A percentile compares a stretch with the other conserved stretches of the same genome.
Conservation (phyloP, 1,139 yeast species). For the Yamadazyma membranifaciens region DNA sequence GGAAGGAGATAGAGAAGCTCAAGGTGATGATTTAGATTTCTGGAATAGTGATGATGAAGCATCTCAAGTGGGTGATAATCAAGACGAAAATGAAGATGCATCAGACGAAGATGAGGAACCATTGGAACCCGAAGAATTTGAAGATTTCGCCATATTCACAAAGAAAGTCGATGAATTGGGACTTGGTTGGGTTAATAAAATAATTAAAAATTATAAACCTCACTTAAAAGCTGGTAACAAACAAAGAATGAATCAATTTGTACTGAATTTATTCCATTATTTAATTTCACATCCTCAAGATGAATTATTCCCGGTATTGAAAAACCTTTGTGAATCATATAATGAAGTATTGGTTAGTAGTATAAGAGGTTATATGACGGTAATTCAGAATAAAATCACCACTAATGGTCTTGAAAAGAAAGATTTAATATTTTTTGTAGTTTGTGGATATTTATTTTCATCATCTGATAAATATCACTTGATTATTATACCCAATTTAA, state of each 20-base stretch:
- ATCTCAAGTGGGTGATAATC: constrained; percentile 22
- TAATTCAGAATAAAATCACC: constrained; percentile 50
- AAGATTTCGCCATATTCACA: constrained; percentile 24
- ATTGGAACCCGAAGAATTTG: constrained; percentile 31
- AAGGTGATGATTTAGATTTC: constrained; percentile 69
- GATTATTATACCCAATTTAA: constrained; percentile 79
- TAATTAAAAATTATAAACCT: constrained; percentile 69
- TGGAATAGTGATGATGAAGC: constrained; percentile 57
- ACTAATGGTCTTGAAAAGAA: constrained; percentile 31
- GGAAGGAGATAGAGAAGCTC: constrained; percentile 69
- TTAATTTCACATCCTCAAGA: constrained; percentile 19
- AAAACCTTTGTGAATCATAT: constrained; percentile 63
- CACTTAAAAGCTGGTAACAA: constrained; percentile 80
- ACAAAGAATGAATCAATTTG: constrained; percentile 64
- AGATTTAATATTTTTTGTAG: constrained; percentile 65
- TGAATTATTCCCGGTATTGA: constrained; percentile 46
- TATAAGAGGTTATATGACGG: constrained; percentile 31
- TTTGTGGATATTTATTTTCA: constrained; percentile 78
- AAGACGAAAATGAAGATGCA: constrained; percentile 22
- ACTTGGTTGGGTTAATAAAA: constrained; percentile 48
- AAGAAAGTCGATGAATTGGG: constrained; percentile 22
- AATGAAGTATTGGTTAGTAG: constrained; percentile 59
- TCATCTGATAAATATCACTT: constrained; percentile 96
- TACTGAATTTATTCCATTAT: constrained; percentile 64
- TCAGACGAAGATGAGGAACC: constrained; percentile 52